phyloP scores from a whole-genome alignment of 1,284 basidiomycete species.

The Malassezia restricta region DNA sequence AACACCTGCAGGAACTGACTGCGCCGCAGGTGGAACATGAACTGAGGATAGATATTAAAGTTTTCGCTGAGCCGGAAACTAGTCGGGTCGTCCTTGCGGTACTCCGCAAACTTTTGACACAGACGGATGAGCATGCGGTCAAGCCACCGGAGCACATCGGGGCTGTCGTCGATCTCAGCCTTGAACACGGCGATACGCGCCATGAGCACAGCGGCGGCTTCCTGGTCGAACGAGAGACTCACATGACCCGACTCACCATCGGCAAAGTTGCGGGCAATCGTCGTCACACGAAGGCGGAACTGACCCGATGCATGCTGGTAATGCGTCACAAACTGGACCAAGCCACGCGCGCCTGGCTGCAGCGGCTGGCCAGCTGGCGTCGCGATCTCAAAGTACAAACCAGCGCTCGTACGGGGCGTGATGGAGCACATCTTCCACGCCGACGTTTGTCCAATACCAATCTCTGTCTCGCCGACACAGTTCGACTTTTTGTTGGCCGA shows the following conservation, averaged over 20 bases:
- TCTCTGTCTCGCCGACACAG: slow-evolving; percentile 97
- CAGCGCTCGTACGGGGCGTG: slow-evolving; percentile 74
- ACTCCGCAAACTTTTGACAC: slow-evolving; percentile 99
- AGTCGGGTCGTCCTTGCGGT: slow-evolving; percentile 91
- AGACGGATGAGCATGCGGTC: slow-evolving; percentile 96
- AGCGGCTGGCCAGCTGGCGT: slow-evolving; percentile 93
- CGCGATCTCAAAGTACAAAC: slow-evolving; percentile 96
- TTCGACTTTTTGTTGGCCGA: slow-evolving; percentile 92
- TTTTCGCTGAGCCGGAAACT: slow-evolving; percentile 87
- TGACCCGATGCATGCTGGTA: slow-evolving; percentile 95
- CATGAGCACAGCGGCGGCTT: slow-evolving; percentile 96
- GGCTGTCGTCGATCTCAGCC: slow-evolving; percentile 96
- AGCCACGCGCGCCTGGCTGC: slow-evolving; percentile 77
- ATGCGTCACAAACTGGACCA: slow-evolving; percentile 97
- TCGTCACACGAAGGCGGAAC: slow-evolving; percentile 85
- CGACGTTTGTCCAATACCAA: slow-evolving; percentile 96
- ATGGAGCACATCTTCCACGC: slow-evolving; percentile 95
- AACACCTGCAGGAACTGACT: slow-evolving; percentile 99
- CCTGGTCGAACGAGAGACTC: slow-evolving; percentile 90
- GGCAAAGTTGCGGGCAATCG: slow-evolving; percentile 90
- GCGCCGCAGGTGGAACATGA: slow-evolving; percentile 97
- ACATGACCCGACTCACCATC: slow-evolving; percentile 89
- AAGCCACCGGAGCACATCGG: slow-evolving; percentile 91
- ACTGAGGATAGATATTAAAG: slow-evolving; percentile 98
- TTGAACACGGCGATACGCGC: slow-evolving; percentile 98